Conservation (phyloP, 139 green algal genomes). For the Coelastrella sp. region DNA sequence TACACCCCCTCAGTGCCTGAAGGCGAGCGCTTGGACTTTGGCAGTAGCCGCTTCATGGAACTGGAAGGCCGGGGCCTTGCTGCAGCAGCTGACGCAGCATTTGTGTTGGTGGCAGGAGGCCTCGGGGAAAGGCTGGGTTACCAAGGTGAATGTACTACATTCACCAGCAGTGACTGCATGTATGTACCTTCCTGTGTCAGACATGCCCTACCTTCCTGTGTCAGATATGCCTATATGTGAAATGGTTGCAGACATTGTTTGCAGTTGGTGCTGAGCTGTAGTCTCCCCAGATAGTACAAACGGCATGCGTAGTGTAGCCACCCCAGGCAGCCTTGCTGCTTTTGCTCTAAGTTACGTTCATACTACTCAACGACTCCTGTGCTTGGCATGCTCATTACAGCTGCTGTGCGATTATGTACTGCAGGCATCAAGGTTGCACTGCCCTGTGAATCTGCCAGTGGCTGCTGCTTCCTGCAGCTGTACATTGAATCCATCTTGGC, state of each 20-base stretch:
- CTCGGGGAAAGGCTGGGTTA: slow-evolving; percentile 97
- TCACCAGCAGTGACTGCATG: no score
- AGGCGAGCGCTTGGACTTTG: slow-evolving; percentile 88
- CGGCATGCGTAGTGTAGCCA: no score
- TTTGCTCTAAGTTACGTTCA: neutral
- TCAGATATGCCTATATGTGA: no score
- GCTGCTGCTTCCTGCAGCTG: slow-evolving; percentile 89
- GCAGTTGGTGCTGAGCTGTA: no score
- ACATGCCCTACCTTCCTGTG: no score
- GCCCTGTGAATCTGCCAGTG: slow-evolving; percentile 82
- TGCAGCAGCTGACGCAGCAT: slow-evolving; percentile 73
- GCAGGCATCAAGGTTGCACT: slow-evolving; percentile 80
- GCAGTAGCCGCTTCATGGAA: slow-evolving; percentile 65
- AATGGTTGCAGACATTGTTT: no score
- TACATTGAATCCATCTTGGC: slow-evolving; percentile 95
- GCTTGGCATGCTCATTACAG: neutral
- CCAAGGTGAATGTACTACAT: slow-evolving; percentile 52
- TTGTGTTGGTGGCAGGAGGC: slow-evolving; percentile 98
- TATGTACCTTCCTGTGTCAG: no score
- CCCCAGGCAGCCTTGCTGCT: neutral
- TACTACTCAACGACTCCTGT: no score
- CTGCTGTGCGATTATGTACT: neutral
- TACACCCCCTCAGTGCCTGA: slow-evolving; percentile 90
- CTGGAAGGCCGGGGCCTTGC: slow-evolving; percentile 74
- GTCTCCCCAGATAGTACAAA: no score